Conservation (phyloP, 345 rosid genomes). For the Rhizophora mangle region DNA sequence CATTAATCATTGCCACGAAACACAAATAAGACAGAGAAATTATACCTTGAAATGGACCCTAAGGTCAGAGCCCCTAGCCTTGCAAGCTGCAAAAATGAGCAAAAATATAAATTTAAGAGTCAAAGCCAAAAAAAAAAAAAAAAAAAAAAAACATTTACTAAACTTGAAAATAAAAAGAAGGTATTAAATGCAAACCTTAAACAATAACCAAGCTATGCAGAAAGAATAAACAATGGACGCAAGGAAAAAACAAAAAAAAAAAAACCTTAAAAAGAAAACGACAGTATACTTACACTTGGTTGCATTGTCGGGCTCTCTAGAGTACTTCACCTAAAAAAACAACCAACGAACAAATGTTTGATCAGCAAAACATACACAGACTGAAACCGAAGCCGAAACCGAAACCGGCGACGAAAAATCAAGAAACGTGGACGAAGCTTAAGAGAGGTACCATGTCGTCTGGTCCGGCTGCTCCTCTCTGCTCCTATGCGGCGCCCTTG, state of each 20-base stretch:
- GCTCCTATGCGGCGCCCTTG: no score
- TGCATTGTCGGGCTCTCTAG: conserved; percentile 81
- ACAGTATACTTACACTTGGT: conserved; percentile 66
- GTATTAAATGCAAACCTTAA: not conserved
- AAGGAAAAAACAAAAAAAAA: not conserved
- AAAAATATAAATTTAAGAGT: not conserved
- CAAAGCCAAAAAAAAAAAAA: not conserved
- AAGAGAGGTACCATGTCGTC: not conserved
- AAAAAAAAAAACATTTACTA: no score
- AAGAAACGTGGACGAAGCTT: not conserved
- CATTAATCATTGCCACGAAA: not conserved
- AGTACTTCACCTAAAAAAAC: conserved; percentile 79
- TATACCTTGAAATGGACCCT: conserved; percentile 93
- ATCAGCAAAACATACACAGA: not conserved
- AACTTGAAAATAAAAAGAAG: not conserved
- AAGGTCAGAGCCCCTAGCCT: conserved; percentile 93
- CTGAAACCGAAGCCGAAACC: not conserved
- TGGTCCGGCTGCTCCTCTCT: no score
- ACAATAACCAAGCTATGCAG: not conserved
- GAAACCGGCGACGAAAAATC: not conserved
- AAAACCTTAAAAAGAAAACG: not conserved
- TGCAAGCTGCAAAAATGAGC: conserved; percentile 60
- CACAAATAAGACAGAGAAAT: not conserved
- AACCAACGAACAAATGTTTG: not conserved
- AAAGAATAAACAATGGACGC: not conserved